Base-by-base conservation (phyloP, 805 yeast genomes). In the Wickerhamiella azymoides region DNA sequence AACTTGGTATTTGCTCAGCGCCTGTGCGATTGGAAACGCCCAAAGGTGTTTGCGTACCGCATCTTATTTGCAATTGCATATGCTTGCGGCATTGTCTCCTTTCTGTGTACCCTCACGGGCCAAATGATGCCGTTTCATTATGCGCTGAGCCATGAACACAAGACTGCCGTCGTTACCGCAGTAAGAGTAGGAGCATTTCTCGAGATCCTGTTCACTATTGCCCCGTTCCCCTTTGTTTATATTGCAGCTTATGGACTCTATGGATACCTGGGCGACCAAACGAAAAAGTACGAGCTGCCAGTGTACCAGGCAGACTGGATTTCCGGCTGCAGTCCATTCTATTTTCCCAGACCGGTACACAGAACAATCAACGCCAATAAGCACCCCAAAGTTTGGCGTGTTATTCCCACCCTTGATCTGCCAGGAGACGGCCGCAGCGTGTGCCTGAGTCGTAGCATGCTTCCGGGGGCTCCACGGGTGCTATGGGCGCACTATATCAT, bases 271-370 rank as follows among this genome's bases (percentile, higher is more conserved):
- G 43, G 36, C 11, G 40, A 25, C 9, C n/a, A 28, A 25, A 18
- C 28, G 27, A 30, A 28, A 18, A 18, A 10, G n/a, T 13, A 19
- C 10, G 17, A 39, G 10, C 6, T 21, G 24, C 50, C 52, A 10
- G 61, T 61, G 9, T 56, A 73, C 37, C 80, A 75, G 58, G 84
- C 93, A 25, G 77, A 79, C 72, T 82, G 92, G 92, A 77, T 82
- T 55, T 76, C 77, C 57, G 69, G 74, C 2, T 79, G 80, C 52
- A 55, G 63, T 17, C 70, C 78, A 13, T 62, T 66, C 43, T 81
- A 80, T 59, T 81, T 69, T 62, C 35, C 28, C 8, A 46, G 55
- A 9, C 58, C 52, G 52, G 60, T 63, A 39, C 80, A 78, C 10
- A 73, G 70, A 54, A 72, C 71, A 7, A 48, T 51, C 5, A 27